Base-by-base conservation (phyloP, 177 flowering plant species). In the Vitis hybrid region DNA sequence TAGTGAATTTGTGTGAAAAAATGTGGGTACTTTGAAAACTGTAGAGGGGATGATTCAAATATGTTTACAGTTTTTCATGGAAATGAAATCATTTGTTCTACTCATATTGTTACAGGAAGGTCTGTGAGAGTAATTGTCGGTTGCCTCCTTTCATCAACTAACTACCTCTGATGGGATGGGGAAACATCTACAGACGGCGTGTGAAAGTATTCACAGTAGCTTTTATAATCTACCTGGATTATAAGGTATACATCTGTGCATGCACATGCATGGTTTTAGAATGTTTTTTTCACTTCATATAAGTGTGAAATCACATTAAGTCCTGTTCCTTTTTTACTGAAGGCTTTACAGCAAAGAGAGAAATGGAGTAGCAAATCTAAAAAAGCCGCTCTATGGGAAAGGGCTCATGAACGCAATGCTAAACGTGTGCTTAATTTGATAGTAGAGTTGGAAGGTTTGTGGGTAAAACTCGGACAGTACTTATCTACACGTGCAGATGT, bases 391-490 rank as follows among this genome's bases (percentile, higher is more conserved):
- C 30, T 95, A 32, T 95, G 99, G 99, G 88, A 87, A 53, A 91
- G 70, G 74, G 90, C 90, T 80, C 99, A 95, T 75, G 92, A 92
- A 77, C 97, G 98, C 67, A 95, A 95, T 88, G 99, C 99, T 49
- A 90, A 71, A 77, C 95, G 99, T 69, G 84, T 92, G 56, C 90
- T 91, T 46, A 86, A 53, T 76, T 72, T 89, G 82, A 87, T 95
- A 50, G 72, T 90, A 56, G 88, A 90, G 80, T 76, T 95, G 85
- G 97, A 95, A 84, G 99, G 99, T 27, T 79, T 95, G 74, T 95
- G 99, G 99, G 99, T 95, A 66, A 95, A 95, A 81, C 84, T 95
- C 63, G 99, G 99, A 15, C 99, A 95, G 64, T 93, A 95, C 74
- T 78, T 95, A 65, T 95, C 99, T 58, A 95, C 99, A 30, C 93